Percentiles rank a stretch among this genome's conserved stretches.
Conservation (phyloP, 306 rosid genomes). For the Pyrus bretschneideri region DNA sequence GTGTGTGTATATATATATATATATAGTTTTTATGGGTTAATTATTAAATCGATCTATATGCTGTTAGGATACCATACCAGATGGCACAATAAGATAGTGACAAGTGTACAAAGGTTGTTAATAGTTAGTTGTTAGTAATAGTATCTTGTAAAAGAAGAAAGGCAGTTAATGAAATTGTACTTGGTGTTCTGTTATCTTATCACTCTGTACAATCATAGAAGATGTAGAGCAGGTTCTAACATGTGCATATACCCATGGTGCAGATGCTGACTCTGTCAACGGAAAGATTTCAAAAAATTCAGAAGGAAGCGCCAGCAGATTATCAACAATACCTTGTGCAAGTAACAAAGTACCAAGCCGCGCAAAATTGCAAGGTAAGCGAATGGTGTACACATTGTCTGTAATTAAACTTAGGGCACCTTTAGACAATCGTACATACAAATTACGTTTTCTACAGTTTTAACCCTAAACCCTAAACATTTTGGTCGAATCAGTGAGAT, state of each 20-base stretch:
- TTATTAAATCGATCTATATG: background rate
- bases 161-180: too few relatives aligned
- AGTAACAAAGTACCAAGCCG: conserved; percentile 91
- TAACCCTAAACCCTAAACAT: too few relatives aligned
- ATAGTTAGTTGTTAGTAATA: too few relatives aligned
- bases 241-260: background rate
- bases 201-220: too few relatives aligned
- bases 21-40: background rate
- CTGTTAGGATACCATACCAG: too few relatives aligned
- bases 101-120: too few relatives aligned
- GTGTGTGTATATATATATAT: too few relatives aligned
- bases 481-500: background rate
- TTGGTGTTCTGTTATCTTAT: too few relatives aligned
- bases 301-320: conserved; percentile 80
- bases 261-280: conserved; percentile 89
- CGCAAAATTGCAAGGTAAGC: conserved; percentile 74
- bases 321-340: conserved; percentile 79
- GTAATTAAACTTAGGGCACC: background rate
- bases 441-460: background rate
- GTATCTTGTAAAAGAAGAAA: too few relatives aligned
- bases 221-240: too few relatives aligned
- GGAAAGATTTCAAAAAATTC: conserved; percentile 79
- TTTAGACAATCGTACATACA: background rate
- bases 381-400: background rate
- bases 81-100: too few relatives aligned